Evolutionary conservation across 2,329 filamentous ascomycete genomes (phyloP).

Genomic region (Monosporascus sp.): DNA sequence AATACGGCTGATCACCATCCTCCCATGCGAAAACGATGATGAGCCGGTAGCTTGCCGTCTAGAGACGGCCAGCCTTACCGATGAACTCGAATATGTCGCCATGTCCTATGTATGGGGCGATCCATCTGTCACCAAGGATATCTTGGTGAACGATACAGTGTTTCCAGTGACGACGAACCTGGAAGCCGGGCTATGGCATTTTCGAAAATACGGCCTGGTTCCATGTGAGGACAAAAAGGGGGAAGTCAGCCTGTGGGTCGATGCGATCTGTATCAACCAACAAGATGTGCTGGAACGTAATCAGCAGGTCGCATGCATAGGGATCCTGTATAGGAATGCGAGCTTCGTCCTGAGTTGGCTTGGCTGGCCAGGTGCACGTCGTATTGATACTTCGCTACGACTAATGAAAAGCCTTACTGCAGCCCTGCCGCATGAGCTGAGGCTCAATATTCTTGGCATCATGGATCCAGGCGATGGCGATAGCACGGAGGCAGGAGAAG

Average conservation of each 20-base stretch:
- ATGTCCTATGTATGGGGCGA: constrained; percentile 2
- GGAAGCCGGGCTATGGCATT: background rate
- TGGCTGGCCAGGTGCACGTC: background rate
- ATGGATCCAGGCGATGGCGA: background rate
- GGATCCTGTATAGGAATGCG: background rate
- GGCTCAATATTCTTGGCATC: background rate
- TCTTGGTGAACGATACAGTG: background rate
- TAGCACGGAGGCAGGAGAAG: background rate
- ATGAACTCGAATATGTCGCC: background rate
- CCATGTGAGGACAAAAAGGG: background rate
- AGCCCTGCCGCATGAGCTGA: background rate
- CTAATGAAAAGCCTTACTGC: background rate
- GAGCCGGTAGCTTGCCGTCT: background rate
- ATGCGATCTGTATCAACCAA: background rate
- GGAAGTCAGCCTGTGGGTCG: background rate
- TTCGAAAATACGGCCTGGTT: background rate
- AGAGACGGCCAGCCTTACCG: background rate
- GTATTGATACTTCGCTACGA: background rate
- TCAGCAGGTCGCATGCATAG: background rate
- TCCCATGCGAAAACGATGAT: background rate
- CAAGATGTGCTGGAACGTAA: background rate
- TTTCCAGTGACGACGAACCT: background rate
- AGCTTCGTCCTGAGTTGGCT: background rate
- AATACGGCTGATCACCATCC: background rate
- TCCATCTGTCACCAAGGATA: background rate